These are phyloP conservation scores for Leccinum subgranulosum DNA, from an alignment of 768 basidiomycete genomes.

Conservation along the genomic window DNA sequence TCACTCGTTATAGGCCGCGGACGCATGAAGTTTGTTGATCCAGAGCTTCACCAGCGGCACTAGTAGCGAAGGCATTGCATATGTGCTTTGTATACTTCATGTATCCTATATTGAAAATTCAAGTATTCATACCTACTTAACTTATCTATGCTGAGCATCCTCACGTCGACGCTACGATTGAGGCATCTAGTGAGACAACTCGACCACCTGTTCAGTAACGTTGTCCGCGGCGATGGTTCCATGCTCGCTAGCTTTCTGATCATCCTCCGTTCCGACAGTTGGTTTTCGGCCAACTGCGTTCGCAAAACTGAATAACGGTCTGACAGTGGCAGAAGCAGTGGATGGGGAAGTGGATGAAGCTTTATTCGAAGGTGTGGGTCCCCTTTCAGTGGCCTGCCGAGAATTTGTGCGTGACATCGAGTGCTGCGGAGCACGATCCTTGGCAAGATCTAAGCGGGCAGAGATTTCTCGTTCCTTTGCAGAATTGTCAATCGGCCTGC, in stretches of 20 bases:
- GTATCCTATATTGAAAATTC: slow-evolving; percentile 3
- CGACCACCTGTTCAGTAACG: slow-evolving; percentile 13
- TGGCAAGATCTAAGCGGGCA: slow-evolving; percentile 51
- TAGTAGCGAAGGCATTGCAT: slow-evolving; percentile 10
- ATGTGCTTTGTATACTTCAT: background rate
- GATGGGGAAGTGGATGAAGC: slow-evolving; percentile 31
- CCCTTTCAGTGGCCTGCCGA: slow-evolving; percentile 46
- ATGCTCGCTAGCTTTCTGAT: slow-evolving; percentile 9
- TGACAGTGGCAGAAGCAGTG: slow-evolving; percentile 39
- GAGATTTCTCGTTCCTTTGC: slow-evolving; percentile 72
- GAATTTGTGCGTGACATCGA: slow-evolving; percentile 51
- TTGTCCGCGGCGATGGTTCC: slow-evolving; percentile 1
- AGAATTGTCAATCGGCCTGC: slow-evolving; percentile 81
- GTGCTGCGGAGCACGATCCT: slow-evolving; percentile 34
- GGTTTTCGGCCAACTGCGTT: slow-evolving; percentile 54
- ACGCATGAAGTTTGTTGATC: slow-evolving; percentile 66
- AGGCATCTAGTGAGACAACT: slow-evolving; percentile 17
- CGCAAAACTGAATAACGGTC: slow-evolving; percentile 80
- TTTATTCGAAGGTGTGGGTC: slow-evolving; percentile 26
- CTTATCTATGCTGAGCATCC: background rate
- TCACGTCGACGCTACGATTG: slow-evolving; percentile 11
- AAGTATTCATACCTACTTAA: background rate
- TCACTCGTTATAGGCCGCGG: slow-evolving; percentile 46
- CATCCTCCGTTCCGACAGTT: slow-evolving; percentile 16
- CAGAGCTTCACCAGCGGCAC: slow-evolving; percentile 40